Evolutionary conservation across 1,284 basidiomycete genomes (phyloP).

Genomic region (Clitocybe nebularis): DNA sequence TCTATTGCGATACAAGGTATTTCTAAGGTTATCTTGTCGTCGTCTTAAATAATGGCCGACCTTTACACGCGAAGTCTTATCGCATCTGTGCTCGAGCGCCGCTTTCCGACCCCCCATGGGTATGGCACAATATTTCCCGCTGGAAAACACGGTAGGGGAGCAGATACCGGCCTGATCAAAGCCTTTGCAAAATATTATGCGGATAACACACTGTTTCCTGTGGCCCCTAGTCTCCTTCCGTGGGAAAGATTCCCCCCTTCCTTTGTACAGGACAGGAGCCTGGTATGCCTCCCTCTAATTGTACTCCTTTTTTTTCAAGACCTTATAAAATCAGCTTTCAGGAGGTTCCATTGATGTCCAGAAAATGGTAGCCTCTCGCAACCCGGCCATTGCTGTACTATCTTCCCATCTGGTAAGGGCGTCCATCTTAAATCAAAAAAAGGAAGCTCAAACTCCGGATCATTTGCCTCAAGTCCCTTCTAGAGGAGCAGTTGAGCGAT

Average conservation of each 20-base stretch:
- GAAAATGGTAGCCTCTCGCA: slow-evolving; percentile 28
- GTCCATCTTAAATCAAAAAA: too few relatives aligned
- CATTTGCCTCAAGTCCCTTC: slow-evolving; percentile 40
- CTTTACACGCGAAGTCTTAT: too few relatives aligned
- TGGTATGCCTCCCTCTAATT: slow-evolving; percentile 25
- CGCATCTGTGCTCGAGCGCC: slow-evolving; percentile 41
- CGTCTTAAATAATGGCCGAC: too few relatives aligned
- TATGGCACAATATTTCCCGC: slow-evolving; percentile 47
- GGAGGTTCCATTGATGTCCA: slow-evolving; percentile 34
- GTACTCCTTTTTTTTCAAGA: too few relatives aligned
- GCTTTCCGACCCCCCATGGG: slow-evolving; percentile 42
- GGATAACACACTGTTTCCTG: slow-evolving; percentile 40
- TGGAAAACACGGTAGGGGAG: slow-evolving; percentile 33
- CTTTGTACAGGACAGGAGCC: slow-evolving; percentile 47
- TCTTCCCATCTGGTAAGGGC: slow-evolving; percentile 37
- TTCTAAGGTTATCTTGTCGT: too few relatives aligned
- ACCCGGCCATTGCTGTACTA: slow-evolving; percentile 30
- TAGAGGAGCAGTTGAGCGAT: slow-evolving; percentile 52
- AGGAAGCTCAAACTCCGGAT: too few relatives aligned
- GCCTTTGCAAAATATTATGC: slow-evolving; percentile 42
- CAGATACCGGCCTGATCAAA: slow-evolving; percentile 44
- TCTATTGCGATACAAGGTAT: slow-evolving; percentile 47
- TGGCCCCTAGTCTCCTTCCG: slow-evolving; percentile 35
- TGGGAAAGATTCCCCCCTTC: slow-evolving; percentile 43
- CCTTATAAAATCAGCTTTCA: slow-evolving; percentile 4